Percentiles rank a stretch among this genome's conserved stretches.
Evolutionary conservation across 768 basidiomycete genomes (phyloP).

Genomic region (Auriscalpium vulgare): DNA sequence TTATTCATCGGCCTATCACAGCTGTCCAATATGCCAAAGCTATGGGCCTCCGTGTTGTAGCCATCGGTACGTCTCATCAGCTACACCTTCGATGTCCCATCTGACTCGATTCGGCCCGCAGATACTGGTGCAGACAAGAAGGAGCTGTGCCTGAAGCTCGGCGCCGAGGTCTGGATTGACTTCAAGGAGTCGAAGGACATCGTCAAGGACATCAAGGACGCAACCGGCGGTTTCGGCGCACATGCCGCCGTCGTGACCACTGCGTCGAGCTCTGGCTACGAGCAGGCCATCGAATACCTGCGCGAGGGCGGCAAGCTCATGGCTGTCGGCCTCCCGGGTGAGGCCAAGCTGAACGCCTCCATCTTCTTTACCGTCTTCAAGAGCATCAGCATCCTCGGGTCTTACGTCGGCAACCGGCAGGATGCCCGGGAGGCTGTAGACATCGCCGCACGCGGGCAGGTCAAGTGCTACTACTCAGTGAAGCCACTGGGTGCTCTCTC

Average conservation of each 20-base stretch:
- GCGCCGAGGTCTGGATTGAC: conserved; percentile 75
- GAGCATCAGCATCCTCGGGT: conserved; percentile 48
- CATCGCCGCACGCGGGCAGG: conserved; percentile 63
- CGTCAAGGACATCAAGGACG: conserved; percentile 52
- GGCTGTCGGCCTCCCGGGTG: conserved; percentile 66
- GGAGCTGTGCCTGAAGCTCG: conserved; percentile 49
- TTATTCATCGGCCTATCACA: conserved; percentile 11
- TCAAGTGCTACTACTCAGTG: conserved; percentile 47
- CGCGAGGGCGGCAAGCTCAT: conserved; percentile 66
- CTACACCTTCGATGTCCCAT: background rate
- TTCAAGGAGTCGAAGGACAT: conserved; percentile 62
- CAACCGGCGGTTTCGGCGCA: conserved; percentile 62
- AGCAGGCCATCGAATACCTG: conserved; percentile 67
- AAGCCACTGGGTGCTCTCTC: conserved; percentile 44
- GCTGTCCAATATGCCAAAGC: conserved; percentile 75
- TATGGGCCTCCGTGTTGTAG: conserved; percentile 75
- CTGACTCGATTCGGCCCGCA: conserved; percentile 13
- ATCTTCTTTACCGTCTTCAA: conserved; percentile 71
- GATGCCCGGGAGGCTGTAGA: conserved; percentile 77
- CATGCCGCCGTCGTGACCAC: conserved; percentile 63
- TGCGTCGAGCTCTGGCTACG: conserved; percentile 32
- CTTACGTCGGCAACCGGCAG: conserved; percentile 59
- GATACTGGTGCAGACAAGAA: conserved; percentile 74
- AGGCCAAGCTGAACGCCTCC: conserved; percentile 45
- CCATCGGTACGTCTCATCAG: conserved; percentile 39